Base-by-base conservation (phyloP, 2,329 filamentous ascomycete genomes). In the Parafenestella ontariensis region DNA sequence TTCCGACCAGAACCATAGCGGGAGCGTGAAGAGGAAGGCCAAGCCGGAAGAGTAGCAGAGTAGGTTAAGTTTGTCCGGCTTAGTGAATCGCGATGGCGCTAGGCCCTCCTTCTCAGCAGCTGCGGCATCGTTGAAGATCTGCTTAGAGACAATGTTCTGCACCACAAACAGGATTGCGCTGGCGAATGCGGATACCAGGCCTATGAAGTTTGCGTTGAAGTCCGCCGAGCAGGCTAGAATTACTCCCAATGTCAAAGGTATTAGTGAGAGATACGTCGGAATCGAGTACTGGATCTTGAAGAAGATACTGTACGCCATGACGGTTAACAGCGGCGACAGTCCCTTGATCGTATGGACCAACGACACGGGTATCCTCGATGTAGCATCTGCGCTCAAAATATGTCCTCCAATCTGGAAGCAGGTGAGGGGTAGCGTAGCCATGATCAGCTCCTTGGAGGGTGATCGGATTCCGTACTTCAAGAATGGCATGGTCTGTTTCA, bases 291-390 rank as follows among this genome's bases (percentile, higher is more conserved):
- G 87, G 57, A 98, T 96, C 66, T 92, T 85, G 78, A 94, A 96
- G 71, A 97, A 83, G 62, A 96, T 77, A 49, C 95, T 88, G 74
- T 99, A 99, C 47, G 95, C 95, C 50, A 96, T 77, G 37, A 99
- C 95, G 0, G 95, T 99, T 75, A 99, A 96, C 7, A 99, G 82
- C 3, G 95, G 95, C 2, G 94, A 98, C 23, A 99, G 86, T 7
- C 95, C 95, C 79, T 99, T 99, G 78, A 99, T 98, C 1, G 95
- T 99, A 77, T 99, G 95, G 3, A 99, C 95, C 31, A 99, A 84
- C 6, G 95, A 98, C 1, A 99, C 95, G 0, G 95, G 94, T 49
- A 99, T 98, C 73, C 92, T 91, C 46, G 92, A 89, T 28, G 94
- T 99, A 24, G 95, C 94, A 61, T 92, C 95, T 5, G 94, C 96